Percentiles rank a stretch among this genome's conserved stretches.
Evolutionary conservation across 2,329 filamentous ascomycete genomes (phyloP).

Genomic region (Fusarium sp.): DNA sequence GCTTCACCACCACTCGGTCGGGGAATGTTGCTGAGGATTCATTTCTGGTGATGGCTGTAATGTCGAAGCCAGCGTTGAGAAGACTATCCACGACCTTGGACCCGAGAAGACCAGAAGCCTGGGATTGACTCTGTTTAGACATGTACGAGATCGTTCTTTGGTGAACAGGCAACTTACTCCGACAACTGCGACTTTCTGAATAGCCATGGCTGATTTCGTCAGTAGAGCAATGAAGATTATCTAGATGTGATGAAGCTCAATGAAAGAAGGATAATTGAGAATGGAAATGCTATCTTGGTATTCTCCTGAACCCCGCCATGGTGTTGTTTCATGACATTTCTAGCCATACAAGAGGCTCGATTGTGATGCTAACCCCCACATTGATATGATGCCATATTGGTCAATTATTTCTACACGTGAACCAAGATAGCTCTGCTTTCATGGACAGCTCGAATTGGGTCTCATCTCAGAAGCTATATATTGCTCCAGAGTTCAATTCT

Average conservation of each 20-base stretch:
- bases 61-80: not conserved
- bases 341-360: not conserved
- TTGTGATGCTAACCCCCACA: not conserved
- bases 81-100: slow-evolving; percentile 1
- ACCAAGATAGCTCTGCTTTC: no score
- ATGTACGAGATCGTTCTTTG: not conserved
- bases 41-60: not conserved
- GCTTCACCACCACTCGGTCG: not conserved
- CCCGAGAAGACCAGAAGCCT: slow-evolving; percentile 14
- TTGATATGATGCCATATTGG: not conserved
- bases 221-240: not conserved
- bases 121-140: not conserved
- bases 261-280: rapidly evolving
- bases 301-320: not conserved
- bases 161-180: not conserved
- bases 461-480: not conserved
- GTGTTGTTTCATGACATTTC: not conserved
- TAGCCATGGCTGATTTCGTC: not conserved
- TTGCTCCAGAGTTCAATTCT: no score
- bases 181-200: slow-evolving; percentile 4
- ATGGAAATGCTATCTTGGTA: not conserved
- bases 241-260: not conserved
- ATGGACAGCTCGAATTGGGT: not conserved
- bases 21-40: not conserved
- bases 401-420: not conserved